Conservation (phyloP, 352 stramenopile genomes). For the Thraustochytrium striatum region DNA sequence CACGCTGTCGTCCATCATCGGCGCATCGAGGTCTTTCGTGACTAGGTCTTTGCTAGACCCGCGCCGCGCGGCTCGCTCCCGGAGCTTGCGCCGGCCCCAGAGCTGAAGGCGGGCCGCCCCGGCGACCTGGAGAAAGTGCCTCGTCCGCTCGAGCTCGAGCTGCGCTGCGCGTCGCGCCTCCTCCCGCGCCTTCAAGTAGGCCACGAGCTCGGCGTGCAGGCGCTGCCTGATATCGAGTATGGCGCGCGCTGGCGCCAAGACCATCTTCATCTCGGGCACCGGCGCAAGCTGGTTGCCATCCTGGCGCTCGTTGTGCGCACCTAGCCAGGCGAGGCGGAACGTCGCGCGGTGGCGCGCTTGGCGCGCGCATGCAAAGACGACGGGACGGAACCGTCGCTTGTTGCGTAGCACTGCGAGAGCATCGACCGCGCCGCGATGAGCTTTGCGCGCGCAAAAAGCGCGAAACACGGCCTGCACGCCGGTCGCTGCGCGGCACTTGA, state of each 20-base stretch:
- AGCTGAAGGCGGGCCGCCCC: background rate
- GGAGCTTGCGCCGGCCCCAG: slow-evolving; percentile 17
- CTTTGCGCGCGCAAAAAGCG: background rate
- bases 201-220: slow-evolving; percentile 5
- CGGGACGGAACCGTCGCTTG: background rate
- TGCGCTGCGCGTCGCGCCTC: background rate
- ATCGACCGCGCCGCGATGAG: background rate
- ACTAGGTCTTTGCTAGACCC: no score
- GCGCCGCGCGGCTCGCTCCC: no score
- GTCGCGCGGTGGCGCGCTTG: background rate
- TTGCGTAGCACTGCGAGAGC: background rate
- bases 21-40: no score
- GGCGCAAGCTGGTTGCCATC: background rate
- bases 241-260: slow-evolving; percentile 5
- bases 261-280: slow-evolving; percentile 15
- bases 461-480: background rate
- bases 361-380: background rate
- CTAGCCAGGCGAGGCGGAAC: background rate
- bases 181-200: background rate
- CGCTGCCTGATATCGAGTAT: background rate
- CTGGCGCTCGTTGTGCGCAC: background rate
- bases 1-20: no score
- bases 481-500: background rate
- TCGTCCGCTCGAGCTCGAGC: background rate
- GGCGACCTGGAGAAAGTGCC: background rate